Conservation (phyloP, 306 rosid species). For the Quercus robur region DNA sequence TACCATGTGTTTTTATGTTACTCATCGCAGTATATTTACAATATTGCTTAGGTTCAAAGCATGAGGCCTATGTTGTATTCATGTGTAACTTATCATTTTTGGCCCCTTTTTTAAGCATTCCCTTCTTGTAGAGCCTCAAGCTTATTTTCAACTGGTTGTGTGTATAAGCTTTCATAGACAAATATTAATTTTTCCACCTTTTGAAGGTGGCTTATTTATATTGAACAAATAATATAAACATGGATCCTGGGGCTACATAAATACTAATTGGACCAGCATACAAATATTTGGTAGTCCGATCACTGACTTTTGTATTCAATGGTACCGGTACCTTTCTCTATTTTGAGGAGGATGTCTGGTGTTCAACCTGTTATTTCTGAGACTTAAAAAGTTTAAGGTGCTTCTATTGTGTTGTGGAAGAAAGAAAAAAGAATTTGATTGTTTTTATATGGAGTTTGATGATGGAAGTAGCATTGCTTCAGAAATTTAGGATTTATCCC, state of each 20-base stretch:
- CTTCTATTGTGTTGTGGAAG: background rate
- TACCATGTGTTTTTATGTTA: background rate
- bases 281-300: background rate
- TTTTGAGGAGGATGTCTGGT: background rate
- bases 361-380: background rate
- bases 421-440: background rate
- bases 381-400: background rate
- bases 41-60: background rate
- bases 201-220: background rate
- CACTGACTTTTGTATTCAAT: background rate
- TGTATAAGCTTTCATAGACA: background rate
- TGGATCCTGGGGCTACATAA: background rate
- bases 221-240: background rate
- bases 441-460: background rate
- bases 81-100: background rate
- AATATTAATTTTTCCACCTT: background rate
- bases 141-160: background rate
- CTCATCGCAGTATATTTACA: background rate
- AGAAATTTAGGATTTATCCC: background rate
- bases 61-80: background rate
- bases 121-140: background rate
- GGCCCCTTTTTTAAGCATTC: background rate
- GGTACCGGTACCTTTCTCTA: background rate
- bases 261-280: background rate
- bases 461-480: background rate